Percentiles rank a stretch among this genome's conserved stretches.
phyloP scores from a whole-genome alignment of 306 rosid species.

The Echinosophora koreensis region DNA sequence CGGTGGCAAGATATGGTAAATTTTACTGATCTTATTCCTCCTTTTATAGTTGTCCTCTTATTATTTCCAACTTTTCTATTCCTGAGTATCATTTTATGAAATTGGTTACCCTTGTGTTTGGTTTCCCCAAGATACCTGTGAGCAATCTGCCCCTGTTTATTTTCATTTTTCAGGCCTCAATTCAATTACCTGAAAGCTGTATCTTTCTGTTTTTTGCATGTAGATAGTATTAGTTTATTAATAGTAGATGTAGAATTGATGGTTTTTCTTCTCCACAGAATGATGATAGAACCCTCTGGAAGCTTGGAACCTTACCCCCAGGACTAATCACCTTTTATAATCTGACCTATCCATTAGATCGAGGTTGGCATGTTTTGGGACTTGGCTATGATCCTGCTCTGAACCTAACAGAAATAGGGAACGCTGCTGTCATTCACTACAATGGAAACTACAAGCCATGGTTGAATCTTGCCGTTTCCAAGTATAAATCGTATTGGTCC shows the following conservation, averaged over 20 bases:
- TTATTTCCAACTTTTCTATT: conserved; percentile 10
- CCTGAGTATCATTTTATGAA: conserved; percentile 35
- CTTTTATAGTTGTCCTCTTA: conserved; percentile 1
- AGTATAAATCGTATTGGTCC: conserved; percentile 91
- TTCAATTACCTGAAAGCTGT: conserved; percentile 24
- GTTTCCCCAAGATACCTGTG: conserved; percentile 26
- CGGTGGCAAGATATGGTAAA: conserved; percentile 94
- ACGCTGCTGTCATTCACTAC: conserved; percentile 92
- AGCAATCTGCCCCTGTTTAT: not conserved
- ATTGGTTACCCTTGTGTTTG: conserved; percentile 12
- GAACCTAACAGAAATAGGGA: conserved; percentile 79
- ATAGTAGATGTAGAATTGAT: conserved; percentile 44
- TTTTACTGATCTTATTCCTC: conserved; percentile 39
- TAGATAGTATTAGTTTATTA: conserved; percentile 27
- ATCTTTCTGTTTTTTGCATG: conserved; percentile 3
- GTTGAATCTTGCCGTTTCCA: conserved; percentile 93
- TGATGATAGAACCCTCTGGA: conserved; percentile 97
- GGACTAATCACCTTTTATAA: conserved; percentile 93
- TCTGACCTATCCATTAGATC: conserved; percentile 79
- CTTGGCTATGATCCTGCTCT: conserved; percentile 98
- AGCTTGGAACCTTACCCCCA: conserved; percentile 94
- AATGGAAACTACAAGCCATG: conserved; percentile 99
- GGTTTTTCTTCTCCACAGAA: conserved; percentile 65
- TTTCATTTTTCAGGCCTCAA: conserved; percentile 5
- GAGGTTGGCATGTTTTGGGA: conserved; percentile 95